phyloP scores from a whole-genome alignment of 257 asterid genomes.

The Lavandula angustifolia region DNA sequence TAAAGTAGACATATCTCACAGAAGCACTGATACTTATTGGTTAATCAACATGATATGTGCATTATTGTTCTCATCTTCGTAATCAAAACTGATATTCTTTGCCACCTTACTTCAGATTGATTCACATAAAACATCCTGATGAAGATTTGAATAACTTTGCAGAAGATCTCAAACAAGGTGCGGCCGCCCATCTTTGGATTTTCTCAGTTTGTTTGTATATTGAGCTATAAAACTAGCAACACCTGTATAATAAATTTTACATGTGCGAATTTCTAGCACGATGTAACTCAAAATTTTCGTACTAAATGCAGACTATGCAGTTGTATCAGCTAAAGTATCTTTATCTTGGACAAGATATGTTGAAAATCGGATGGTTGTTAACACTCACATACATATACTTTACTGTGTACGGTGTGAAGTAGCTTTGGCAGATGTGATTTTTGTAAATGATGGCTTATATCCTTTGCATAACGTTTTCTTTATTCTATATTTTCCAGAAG shows the following conservation, averaged over 20 bases:
- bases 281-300: background rate
- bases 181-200: constrained; percentile 22
- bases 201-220: constrained; percentile 10
- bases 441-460: constrained; percentile 13
- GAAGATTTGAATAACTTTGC: constrained; percentile 91
- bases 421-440: constrained; percentile 3
- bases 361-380: no score
- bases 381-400: no score
- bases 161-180: constrained; percentile 98
- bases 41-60: background rate
- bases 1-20: background rate
- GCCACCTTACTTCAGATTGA: constrained; percentile 68
- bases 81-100: constrained; percentile 29
- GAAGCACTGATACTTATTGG: background rate
- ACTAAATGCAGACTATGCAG: background rate
- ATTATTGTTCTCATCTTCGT: constrained; percentile 6
- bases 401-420: background rate
- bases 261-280: constrained; percentile 10
- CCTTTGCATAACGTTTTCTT: background rate
- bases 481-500: constrained; percentile 56
- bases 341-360: no score
- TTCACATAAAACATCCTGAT: constrained; percentile 85
- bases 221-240: background rate
- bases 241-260: background rate
- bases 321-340: background rate